These are phyloP conservation scores for Yarrowia phangngaensis DNA, from an alignment of 805 yeast species.

Conservation along the genomic window DNA sequence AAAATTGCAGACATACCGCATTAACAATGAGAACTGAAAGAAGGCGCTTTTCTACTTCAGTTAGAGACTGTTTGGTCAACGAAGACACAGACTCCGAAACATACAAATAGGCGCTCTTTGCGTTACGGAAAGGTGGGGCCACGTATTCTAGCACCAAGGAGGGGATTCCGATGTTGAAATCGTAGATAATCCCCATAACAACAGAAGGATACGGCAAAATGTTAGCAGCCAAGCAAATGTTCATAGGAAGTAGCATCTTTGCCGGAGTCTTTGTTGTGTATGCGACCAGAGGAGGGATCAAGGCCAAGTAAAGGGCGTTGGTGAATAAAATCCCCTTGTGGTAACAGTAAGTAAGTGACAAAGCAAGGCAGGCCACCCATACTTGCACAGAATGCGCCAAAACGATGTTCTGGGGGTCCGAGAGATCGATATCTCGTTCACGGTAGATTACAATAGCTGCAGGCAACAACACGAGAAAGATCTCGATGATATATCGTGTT, in stretches of 20 bases:
- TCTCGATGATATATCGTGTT: slow-evolving; percentile 12
- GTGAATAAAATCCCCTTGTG: not conserved
- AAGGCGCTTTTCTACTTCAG: slow-evolving; percentile 18
- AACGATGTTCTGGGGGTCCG: slow-evolving; percentile 1
- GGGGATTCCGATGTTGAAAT: slow-evolving; percentile 8
- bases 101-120: slow-evolving; percentile 3
- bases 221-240: slow-evolving; percentile 10
- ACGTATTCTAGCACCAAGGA: slow-evolving; percentile 15
- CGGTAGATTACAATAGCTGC: slow-evolving; percentile 14
- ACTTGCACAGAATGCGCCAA: slow-evolving; percentile 6
- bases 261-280: slow-evolving; percentile 7
- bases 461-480: slow-evolving; percentile 12
- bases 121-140: slow-evolving; percentile 1
- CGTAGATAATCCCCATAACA: slow-evolving; percentile 8
- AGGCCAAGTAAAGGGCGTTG: slow-evolving; percentile 10
- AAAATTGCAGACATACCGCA: slow-evolving; percentile 16
- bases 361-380: slow-evolving; percentile 11
- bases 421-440: not conserved
- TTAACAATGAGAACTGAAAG: slow-evolving; percentile 9
- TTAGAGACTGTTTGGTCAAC: slow-evolving; percentile 10
- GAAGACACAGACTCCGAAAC: slow-evolving; percentile 1
- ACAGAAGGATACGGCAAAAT: slow-evolving; percentile 4
- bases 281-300: slow-evolving; percentile 17
- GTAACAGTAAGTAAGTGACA: slow-evolving; percentile 15
- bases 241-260: not conserved